phyloP scores from a whole-genome alignment of 2,329 filamentous ascomycete species.

The Pseudonectria buxi region DNA sequence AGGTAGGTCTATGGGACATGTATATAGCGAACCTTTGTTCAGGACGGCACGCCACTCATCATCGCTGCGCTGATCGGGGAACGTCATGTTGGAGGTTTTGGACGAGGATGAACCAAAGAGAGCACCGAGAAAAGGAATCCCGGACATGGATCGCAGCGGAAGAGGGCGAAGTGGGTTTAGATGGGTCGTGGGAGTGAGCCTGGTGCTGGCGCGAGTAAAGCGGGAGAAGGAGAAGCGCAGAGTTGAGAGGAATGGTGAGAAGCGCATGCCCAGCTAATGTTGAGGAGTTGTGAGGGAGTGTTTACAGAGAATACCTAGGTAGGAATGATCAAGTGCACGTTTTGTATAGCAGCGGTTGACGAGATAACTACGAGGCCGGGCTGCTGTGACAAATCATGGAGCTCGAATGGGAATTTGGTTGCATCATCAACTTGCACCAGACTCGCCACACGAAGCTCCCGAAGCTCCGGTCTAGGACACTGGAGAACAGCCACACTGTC shows the following conservation, averaged over 20 bases:
- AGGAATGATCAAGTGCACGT: too few species aligned
- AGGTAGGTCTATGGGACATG: background rate
- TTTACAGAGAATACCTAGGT: too few species aligned
- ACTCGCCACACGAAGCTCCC: background rate
- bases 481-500: too few species aligned
- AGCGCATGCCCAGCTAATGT: conserved; percentile 38
- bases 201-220: conserved; percentile 32
- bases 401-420: conserved; percentile 5
- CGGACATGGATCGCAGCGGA: conserved; percentile 57
- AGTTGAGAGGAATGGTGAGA: conserved; percentile 40
- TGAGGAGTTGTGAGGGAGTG: background rate
- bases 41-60: conserved; percentile 88
- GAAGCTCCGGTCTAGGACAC: too few species aligned
- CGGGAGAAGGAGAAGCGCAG: conserved; percentile 42
- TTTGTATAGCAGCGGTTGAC: background rate
- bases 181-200: conserved; percentile 13
- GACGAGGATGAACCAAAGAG: conserved; percentile 62
- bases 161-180: conserved; percentile 19
- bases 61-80: conserved; percentile 72
- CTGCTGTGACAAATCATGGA: conserved; percentile 17
- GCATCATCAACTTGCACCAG: conserved; percentile 18
- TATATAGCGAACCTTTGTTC: conserved; percentile 40
- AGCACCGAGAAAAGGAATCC: conserved; percentile 70
- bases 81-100: conserved; percentile 56
- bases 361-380: conserved; percentile 2